Base-by-base conservation (phyloP, 1,284 basidiomycete species). In the Apiotrichum siamense region DNA sequence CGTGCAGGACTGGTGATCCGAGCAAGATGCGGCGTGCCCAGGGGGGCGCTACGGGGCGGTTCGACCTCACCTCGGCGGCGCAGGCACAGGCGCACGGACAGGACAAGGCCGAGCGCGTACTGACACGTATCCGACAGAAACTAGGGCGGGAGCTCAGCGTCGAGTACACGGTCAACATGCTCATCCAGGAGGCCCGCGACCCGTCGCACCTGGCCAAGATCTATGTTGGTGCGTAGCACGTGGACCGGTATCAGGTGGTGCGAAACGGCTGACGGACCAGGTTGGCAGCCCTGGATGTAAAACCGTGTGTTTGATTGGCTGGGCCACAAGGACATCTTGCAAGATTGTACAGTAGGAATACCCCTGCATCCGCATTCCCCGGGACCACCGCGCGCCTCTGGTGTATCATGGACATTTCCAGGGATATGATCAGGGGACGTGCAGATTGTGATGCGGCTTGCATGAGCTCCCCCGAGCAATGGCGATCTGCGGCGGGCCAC, bases 141-240 rank as follows among this genome's bases (percentile, higher is more conserved):
- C 77, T 98, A 33, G 84, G 89, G 64, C 84, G 82, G 58, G 80
- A 83, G 12, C 77, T 97, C 59, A 94, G 88, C 64, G 86, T 94
- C 31, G 88, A 96, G 70, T 92, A 88, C 63, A 88, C 86, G 4
- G 90, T 98, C 55, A 97, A 96, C 74, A 86, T 92, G 69, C 80
- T 98, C 33, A 87, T 97, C 52, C 84, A 88, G 23, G 84, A 92
- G 67, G 94, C 94, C 33, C 88, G 83, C 35, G 87, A 94, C 67
- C 72, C 78, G 0, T 76, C 77, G 32, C 88, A 91, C 69, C 75
- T 97, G 29, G 85, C 83, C 2, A 80, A 78, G 24, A 91, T 97
- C 64, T 98, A 81, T 65, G 63, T 70, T 54, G 88, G 88, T 66
- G 46, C 47, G 69, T 64, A 18, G 11, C 23, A n/a, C n/a, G n/a